Evolutionary conservation across 2,329 filamentous ascomycete species (phyloP).

Genomic region (Aureobasidium vineae): DNA sequence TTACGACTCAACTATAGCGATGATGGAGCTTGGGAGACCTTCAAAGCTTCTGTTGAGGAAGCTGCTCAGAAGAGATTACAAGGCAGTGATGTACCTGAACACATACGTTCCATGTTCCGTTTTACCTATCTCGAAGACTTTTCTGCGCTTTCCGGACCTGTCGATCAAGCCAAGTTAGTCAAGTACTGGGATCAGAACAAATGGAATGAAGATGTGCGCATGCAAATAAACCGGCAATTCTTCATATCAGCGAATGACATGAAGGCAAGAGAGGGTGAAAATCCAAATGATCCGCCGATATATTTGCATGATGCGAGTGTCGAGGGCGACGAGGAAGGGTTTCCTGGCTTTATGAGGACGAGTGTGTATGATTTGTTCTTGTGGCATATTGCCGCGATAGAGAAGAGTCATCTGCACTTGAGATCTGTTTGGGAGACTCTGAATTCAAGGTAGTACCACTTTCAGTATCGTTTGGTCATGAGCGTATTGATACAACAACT

Average conservation of each 20-base stretch:
- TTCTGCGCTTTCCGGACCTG: background rate
- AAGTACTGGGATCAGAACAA: background rate
- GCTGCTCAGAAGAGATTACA: background rate
- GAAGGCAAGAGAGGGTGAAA: background rate
- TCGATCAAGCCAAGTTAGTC: background rate
- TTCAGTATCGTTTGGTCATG: no score
- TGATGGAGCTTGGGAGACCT: background rate
- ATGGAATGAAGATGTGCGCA: background rate
- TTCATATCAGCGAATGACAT: background rate
- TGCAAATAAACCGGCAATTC: background rate
- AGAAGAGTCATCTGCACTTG: background rate
- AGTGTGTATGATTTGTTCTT: background rate
- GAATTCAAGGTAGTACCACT: no score
- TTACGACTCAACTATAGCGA: background rate
- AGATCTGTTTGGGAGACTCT: background rate
- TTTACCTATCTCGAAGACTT: background rate
- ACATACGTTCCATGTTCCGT: background rate
- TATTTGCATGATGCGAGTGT: background rate
- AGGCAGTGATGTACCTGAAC: background rate
- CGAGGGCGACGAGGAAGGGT: background rate
- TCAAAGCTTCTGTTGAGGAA: background rate
- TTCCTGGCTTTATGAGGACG: background rate
- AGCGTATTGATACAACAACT: no score
- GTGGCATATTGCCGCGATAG: background rate
- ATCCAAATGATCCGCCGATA: background rate